Evolutionary conservation across 2,329 filamentous ascomycete genomes (phyloP), one percentile per base, ranked within the genome.

Genomic region (Colletotrichum sp.): DNA sequence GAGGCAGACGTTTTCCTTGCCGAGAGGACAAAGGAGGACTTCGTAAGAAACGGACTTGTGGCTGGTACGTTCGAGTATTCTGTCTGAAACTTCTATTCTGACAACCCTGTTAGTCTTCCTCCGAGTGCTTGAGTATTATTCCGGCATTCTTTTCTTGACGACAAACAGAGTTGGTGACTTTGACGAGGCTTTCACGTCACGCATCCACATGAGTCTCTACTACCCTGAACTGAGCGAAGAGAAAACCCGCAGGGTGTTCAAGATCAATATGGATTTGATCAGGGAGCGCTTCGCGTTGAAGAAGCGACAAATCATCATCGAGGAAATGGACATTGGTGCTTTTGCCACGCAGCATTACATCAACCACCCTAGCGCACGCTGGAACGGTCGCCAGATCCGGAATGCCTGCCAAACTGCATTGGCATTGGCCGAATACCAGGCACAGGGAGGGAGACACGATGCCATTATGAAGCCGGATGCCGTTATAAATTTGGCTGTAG

Each of bases 1-100:
- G 68, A 71, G 16, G 66, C 66, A 18, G 66, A 70, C 13, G 66
- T 70, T 2, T 70, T 70, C 15, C 87, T 98, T 15, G 94, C 97
- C 86, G 94, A 95, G 83, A 91, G 95, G 2, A 94, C 79, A 24
- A 79, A 80, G 72, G 76, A 95, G 8, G 43, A 65, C 0, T 62
- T 71, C 8, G 18, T 21, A 16, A 21, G 68, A 5, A 71, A 65
- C 8, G 68, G 34, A 10, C 8, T 71, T 0, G 68, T 71, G 6
- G 34, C 68, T 8, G 68, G 68, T 71, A 52, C 18, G 21, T 4
- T 26, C 0, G n/a, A 48, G 28, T 0, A n/a, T 26, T 8, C n/a
- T n/a, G n/a, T n/a, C n/a, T n/a, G n/a, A n/a, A n/a, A n/a, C n/a
- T n/a, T n/a, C n/a, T n/a, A n/a, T n/a, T n/a, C n/a, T n/a, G n/a